Base-by-base conservation (phyloP, 2,329 filamentous ascomycete genomes). In the Apiospora malaysiana region DNA sequence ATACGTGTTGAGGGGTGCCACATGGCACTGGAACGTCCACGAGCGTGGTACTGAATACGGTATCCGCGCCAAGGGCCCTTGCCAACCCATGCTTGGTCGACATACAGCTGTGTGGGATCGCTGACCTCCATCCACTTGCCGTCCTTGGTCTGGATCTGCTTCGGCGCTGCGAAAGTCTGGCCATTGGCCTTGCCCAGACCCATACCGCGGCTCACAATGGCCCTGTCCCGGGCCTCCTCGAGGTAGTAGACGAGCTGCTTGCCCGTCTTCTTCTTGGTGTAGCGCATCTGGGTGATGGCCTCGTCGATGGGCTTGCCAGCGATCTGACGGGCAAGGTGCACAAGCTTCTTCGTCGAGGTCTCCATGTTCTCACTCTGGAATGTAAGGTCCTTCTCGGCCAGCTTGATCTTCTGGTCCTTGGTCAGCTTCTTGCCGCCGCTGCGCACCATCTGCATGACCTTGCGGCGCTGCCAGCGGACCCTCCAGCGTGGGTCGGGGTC, bases 241-340 rank as follows among this genome's bases (percentile, higher is more conserved):
- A 99, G 85, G 78, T 96, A 93, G 78, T 90, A 91, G 75, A 89
- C 85, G 40, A 98, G 90, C 78, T 97, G 94, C 75, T 89, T 86
- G 8, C 95, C 93, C 74, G 92, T 93, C 85, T 94, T 95, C 89
- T 99, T 99, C 86, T 94, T 94, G 81, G 92, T 95, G 85, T 95
- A 98, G 70, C 92, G 90, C 94, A 99, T 97, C 86, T 99, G 96
- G 70, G 93, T 84, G 75, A 98, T 93, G 18, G 96, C 96, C 46
- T 99, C 95, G 71, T 97, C 94, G 72, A 99, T 86, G n/a, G 92
- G 91, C 88, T 98, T 98, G 75, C 96, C 96, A 2, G 91, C 88
- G 78, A 99, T 96, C 84, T 98, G 96, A 70, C 92, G 90, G 32
- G 95, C 91, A 68, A 99, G 84, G 77, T 93, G 92, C 69, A 92